Conservation (phyloP, 257 asterid species). For the Mentha longifolia region DNA sequence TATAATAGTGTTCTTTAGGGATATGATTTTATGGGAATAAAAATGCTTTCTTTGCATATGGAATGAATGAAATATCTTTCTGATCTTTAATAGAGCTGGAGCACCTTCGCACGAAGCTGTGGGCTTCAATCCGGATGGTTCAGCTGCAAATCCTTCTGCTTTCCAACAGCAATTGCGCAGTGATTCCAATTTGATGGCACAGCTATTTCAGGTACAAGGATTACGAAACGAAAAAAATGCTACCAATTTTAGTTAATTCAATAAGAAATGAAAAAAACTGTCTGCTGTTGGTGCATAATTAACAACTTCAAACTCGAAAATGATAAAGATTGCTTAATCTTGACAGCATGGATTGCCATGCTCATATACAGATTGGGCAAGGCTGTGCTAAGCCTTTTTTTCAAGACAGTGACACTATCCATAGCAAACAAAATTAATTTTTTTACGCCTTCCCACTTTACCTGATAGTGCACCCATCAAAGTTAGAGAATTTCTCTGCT, state of each 20-base stretch:
- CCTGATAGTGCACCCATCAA: constrained; percentile 11
- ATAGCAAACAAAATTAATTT: constrained; percentile 2
- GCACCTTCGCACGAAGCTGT: constrained; percentile 43
- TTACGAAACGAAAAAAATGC: not conserved
- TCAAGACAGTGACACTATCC: constrained; percentile 8
- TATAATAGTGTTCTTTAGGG: not conserved
- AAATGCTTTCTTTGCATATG: constrained; percentile 26
- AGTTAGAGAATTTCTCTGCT: not conserved
- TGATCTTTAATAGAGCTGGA: constrained; percentile 54
- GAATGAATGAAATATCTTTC: constrained; percentile 13
- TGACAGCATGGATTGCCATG: constrained; percentile 2
- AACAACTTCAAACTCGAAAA: not conserved
- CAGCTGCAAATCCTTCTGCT: constrained; percentile 90
- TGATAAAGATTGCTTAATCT: constrained; percentile 16
- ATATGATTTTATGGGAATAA: not conserved
- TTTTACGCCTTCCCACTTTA: not conserved
- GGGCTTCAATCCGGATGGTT: constrained; percentile 89
- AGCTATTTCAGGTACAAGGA: constrained; percentile 77
- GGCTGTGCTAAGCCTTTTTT: constrained; percentile 23
- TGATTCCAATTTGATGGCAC: constrained; percentile 87
- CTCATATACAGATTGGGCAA: constrained; percentile 16
- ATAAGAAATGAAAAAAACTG: not conserved
- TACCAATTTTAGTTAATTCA: constrained; percentile 5
- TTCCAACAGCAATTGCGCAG: constrained; percentile 88
- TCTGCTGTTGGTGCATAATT: not conserved